Conservation (phyloP, 306 rosid genomes). For the Dryas drummondii region DNA sequence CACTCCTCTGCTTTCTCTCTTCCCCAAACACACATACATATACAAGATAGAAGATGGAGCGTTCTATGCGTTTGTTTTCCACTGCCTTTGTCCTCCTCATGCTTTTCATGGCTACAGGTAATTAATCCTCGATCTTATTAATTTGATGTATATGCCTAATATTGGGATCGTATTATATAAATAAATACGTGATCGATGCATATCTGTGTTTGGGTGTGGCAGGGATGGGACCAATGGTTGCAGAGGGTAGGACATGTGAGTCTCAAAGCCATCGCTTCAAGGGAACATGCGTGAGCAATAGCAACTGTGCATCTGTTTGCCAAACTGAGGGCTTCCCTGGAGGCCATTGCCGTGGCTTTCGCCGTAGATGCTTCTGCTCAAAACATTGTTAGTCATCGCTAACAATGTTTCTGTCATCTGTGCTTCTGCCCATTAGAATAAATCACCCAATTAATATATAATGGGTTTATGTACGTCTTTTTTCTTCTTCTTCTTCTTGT, state of each 20-base stretch:
- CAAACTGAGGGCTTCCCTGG: slow-evolving; percentile 43
- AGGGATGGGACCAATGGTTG: slow-evolving; percentile 48
- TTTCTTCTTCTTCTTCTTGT: too few relatives aligned
- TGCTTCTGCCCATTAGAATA: neutral
- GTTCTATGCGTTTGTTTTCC: slow-evolving; percentile 39
- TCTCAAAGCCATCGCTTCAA: slow-evolving; percentile 47
- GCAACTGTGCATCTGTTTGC: slow-evolving; percentile 52
- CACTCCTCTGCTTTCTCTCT: neutral
- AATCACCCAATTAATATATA: too few relatives aligned
- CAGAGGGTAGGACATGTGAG: slow-evolving; percentile 57
- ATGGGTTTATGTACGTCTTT: neutral
- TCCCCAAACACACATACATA: neutral
- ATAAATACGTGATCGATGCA: too few relatives aligned
- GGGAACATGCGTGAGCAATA: slow-evolving; percentile 40
- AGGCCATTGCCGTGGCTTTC: slow-evolving; percentile 60
- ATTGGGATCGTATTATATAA: too few relatives aligned
- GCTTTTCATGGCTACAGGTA: slow-evolving; percentile 55
- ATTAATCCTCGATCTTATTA: neutral
- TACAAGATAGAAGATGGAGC: slow-evolving; percentile 31
- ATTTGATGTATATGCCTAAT: too few relatives aligned
- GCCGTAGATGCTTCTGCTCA: slow-evolving; percentile 62
- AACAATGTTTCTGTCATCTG: neutral
- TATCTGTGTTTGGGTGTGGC: neutral
- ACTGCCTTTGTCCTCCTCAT: slow-evolving; percentile 40
- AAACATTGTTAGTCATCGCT: slow-evolving; percentile 18